Evolutionary conservation across 148 eudicot species (phyloP).

Genomic region (Chenopodium album): DNA sequence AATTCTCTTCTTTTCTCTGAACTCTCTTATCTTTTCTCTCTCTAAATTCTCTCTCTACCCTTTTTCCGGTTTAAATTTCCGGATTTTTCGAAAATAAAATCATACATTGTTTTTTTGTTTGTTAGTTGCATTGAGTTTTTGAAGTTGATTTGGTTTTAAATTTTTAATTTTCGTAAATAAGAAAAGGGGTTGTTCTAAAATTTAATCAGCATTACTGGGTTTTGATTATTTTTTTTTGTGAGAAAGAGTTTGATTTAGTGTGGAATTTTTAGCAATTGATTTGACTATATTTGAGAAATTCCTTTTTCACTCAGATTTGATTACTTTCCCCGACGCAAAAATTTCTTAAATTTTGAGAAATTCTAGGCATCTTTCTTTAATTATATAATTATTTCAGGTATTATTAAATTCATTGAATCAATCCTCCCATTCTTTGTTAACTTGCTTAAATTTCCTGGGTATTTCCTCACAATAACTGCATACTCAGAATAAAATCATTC

Average conservation of each 20-base stretch:
- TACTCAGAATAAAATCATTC: neutral
- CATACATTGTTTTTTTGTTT: neutral
- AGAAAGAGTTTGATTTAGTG: neutral
- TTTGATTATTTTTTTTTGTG: neutral
- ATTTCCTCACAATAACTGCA: neutral
- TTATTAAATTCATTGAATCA: neutral
- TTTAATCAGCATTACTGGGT: slow-evolving; percentile 12
- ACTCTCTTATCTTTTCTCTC: neutral
- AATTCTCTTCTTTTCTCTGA: neutral
- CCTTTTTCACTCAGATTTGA: slow-evolving; percentile 18
- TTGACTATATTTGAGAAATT: neutral
- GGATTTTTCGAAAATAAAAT: slow-evolving; percentile 13
- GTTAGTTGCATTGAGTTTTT: neutral
- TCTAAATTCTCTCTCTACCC: slow-evolving; percentile 15
- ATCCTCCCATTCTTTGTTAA: neutral
- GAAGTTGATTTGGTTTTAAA: too few species aligned
- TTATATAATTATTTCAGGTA: neutral
- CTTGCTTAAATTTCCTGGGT: slow-evolving; percentile 15
- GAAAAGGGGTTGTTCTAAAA: slow-evolving; percentile 10
- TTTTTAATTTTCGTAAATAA: neutral
- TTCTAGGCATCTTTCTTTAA: slow-evolving; percentile 9
- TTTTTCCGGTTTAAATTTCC: slow-evolving; percentile 27
- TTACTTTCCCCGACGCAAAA: neutral
- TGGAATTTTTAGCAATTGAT: neutral
- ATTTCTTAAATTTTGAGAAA: neutral